phyloP scores from a whole-genome alignment of 179 eudicot genomes.

The Patellifolia procumbens region DNA sequence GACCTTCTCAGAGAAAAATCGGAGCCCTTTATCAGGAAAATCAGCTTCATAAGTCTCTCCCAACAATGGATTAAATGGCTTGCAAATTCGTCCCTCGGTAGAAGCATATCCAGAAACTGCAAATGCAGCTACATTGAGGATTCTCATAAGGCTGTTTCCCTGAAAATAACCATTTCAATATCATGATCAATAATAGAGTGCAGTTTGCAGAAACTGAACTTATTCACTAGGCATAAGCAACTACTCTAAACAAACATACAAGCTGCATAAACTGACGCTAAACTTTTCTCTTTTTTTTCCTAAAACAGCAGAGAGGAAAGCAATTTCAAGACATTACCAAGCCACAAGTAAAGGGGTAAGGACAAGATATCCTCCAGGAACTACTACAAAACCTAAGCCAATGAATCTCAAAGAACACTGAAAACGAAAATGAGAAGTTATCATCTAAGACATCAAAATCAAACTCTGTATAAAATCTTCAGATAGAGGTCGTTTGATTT shows the following conservation, averaged over 20 bases:
- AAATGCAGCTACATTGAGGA: constrained; percentile 93
- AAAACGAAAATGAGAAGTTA: neutral
- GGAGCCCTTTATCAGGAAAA: constrained; percentile 88
- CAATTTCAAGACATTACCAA: neutral
- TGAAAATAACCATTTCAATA: constrained; percentile 31
- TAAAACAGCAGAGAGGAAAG: constrained; percentile 1
- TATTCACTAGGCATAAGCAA: constrained; percentile 1
- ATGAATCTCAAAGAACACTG: neutral
- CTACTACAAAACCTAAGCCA: neutral
- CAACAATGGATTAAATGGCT: constrained; percentile 91
- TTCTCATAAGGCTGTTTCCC: constrained; percentile 96
- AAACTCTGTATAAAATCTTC: neutral
- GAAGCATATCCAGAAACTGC: constrained; percentile 98
- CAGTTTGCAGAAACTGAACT: constrained; percentile 6
- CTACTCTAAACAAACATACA: neutral
- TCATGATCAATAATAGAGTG: constrained; percentile 18
- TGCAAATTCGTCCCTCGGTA: constrained; percentile 90
- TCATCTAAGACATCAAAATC: neutral
- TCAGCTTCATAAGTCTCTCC: constrained; percentile 98
- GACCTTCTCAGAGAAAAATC: constrained; percentile 94
- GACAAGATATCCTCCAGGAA: neutral
- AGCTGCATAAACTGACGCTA: neutral
- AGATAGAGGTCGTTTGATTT: no score
- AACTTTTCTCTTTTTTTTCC: neutral
- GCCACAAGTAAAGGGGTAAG: neutral